phyloP scores from a whole-genome alignment of 78 protist genomes.

The Dictyostelium firmibasis region DNA sequence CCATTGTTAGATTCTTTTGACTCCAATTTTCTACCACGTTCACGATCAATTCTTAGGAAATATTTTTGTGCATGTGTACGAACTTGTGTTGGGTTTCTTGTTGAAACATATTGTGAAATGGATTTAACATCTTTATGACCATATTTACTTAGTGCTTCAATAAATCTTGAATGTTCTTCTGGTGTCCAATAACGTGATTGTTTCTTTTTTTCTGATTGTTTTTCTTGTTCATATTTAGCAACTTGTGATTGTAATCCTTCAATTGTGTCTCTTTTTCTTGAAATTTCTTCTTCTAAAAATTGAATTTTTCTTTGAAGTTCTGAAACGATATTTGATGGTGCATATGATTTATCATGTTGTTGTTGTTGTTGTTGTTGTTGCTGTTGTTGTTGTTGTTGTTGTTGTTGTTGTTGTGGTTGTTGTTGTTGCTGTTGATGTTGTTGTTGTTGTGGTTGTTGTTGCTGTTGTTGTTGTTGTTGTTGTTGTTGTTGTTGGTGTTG shows the following conservation, averaged over 20 bases:
- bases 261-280: conserved; percentile 58
- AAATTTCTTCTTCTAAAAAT: conserved; percentile 57
- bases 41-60: conserved; percentile 63
- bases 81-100: conserved; percentile 76
- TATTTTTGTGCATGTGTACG: conserved; percentile 79
- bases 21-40: conserved; percentile 33
- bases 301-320: conserved; percentile 46
- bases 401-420: background rate
- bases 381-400: background rate
- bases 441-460: background rate
- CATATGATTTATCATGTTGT: background rate
- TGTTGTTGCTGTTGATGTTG: background rate
- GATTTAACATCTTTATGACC: conserved; percentile 73
- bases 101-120: conserved; percentile 46
- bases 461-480: background rate
- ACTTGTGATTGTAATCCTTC: conserved; percentile 63
- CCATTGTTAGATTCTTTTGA: background rate
- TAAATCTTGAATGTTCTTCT: conserved; percentile 63
- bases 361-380: background rate
- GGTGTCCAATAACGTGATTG: conserved; percentile 76
- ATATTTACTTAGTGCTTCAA: conserved; percentile 63
- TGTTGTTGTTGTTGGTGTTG: background rate
- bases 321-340: background rate
- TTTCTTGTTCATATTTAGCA: conserved; percentile 61
- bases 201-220: conserved; percentile 70